phyloP scores from a whole-genome alignment of 805 yeast species.

The Cyberlindnera galapagoensis region DNA sequence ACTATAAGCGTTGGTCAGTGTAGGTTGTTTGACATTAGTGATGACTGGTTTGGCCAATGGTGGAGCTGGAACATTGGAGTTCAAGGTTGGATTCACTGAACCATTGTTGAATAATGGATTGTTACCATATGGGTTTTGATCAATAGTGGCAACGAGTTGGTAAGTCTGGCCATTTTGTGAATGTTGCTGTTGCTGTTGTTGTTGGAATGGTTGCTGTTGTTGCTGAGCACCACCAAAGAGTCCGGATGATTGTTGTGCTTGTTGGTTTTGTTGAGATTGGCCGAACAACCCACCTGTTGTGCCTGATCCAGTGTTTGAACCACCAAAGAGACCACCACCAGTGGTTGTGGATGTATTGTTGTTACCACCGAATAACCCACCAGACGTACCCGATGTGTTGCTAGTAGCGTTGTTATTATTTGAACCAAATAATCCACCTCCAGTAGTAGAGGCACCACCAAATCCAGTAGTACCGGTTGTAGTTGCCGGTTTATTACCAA shows the following conservation, averaged over 20 bases:
- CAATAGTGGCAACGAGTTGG: constrained; percentile 26
- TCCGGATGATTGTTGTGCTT: constrained; percentile 12
- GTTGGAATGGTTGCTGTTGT: constrained; percentile 15
- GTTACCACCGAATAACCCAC: constrained; percentile 26
- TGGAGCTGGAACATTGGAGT: constrained; percentile 31
- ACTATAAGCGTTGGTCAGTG: constrained; percentile 54
- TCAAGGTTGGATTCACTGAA: constrained; percentile 27
- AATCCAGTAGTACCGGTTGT: constrained; percentile 16
- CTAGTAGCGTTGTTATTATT: constrained; percentile 25
- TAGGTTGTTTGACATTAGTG: constrained; percentile 49
- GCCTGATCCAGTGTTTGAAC: constrained; percentile 20
- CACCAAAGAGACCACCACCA: constrained; percentile 30
- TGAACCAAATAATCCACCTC: constrained; percentile 22
- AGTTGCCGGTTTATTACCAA: constrained; percentile 34
- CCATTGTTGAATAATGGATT: constrained; percentile 54
- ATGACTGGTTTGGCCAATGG: constrained; percentile 45
- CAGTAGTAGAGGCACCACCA: constrained; percentile 18
- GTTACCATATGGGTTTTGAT: constrained; percentile 71
- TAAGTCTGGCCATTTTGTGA: constrained; percentile 15
- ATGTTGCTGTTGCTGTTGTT: constrained; percentile 15
- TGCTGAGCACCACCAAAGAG: constrained; percentile 11
- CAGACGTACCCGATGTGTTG: constrained; percentile 20
- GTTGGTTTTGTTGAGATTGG: constrained; percentile 5
- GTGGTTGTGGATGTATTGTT: constrained; percentile 10
- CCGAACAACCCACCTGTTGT: constrained; percentile 24